Evolutionary conservation across 2,329 filamentous ascomycete genomes (phyloP), one percentile per base, ranked within the genome.

Genomic region (Apiospora marii): DNA sequence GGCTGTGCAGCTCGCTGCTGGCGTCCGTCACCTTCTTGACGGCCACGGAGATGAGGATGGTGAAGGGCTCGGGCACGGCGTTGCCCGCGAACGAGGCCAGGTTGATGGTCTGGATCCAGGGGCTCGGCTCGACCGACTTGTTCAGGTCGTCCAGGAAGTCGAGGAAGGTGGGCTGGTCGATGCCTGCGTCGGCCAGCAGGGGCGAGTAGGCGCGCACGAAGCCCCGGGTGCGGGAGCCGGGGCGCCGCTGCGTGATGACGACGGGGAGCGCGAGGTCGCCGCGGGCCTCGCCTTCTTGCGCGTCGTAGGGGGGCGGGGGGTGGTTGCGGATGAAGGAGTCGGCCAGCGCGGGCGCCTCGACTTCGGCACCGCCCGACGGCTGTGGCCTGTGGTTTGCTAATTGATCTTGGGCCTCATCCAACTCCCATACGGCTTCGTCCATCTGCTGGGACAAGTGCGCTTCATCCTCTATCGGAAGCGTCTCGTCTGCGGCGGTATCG

Each of bases 141-240:
- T 86, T 79, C 73, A 85, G 81, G 46, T 79, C 81, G 34, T 84
- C 79, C 19, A 87, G 73, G 73, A 87, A 87, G 13, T 77, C 75
- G 16, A 86, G 74, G 74, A 85, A 87, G 3, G 80, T 80, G 10
- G 79, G 74, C 76, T 86, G 80, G 68, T 83, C 80, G 75, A 87
- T 84, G 53, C 82, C 84, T 19, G 77, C 75, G 19, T 81, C 75
- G 12, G 77, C 76, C 0, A 87, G 79, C 1, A 82, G 78, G 0
- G 85, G 85, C 0, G 84, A 80, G 73, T 86, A 87, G 1, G 84
- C 85, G 12, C 82, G 80, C 5, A 86, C 79, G 74, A 86, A 86
- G 0, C 85, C 85, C 27, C 84, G 79, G 0, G 74, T 73, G 68
- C 82, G 83, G 41, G 80, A 79, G 2, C 80, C 78, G 0, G 85